A percentile compares a stretch with the other conserved stretches of the same genome.
phyloP scores from a whole-genome alignment of 225 moss, liverwort and hornwort species.

The Polytrichum commune region DNA sequence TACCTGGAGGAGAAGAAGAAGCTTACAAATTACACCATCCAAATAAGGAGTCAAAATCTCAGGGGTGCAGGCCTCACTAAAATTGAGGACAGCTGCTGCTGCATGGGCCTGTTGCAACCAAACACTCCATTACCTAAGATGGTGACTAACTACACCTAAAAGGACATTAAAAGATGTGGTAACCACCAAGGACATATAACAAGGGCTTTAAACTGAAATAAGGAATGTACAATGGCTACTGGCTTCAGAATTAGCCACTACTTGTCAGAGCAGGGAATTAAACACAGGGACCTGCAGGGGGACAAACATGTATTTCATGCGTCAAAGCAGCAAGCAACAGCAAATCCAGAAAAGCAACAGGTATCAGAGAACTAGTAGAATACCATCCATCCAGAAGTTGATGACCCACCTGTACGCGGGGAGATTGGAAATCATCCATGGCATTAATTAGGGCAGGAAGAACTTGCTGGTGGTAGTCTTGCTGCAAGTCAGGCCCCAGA shows the following conservation, averaged over 20 bases:
- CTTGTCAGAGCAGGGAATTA: no score
- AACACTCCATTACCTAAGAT: neutral
- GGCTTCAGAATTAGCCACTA: no score
- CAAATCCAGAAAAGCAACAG: no score
- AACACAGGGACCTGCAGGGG: no score
- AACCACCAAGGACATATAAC: no score
- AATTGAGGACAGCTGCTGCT: slow-evolving; percentile 92
- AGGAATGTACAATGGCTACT: no score
- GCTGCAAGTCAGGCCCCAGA: slow-evolving; percentile 92
- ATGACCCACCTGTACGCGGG: slow-evolving; percentile 79
- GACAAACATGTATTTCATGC: no score
- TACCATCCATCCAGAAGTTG: neutral
- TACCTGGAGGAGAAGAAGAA: slow-evolving; percentile 89
- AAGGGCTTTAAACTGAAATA: no score
- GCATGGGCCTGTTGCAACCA: slow-evolving; percentile 75
- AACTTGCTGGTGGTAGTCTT: slow-evolving; percentile 93
- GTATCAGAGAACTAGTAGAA: no score
- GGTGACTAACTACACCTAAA: neutral
- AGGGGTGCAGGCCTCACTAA: slow-evolving; percentile 95
- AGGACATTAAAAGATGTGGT: no score
- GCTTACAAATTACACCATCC: slow-evolving; percentile 89
- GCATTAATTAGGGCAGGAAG: slow-evolving; percentile 92
- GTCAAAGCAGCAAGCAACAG: no score
- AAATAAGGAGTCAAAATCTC: slow-evolving; percentile 93
- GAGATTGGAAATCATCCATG: slow-evolving; percentile 98